Conservation (phyloP, 768 basidiomycete species). For the Sporobolomyces pararoseus region DNA sequence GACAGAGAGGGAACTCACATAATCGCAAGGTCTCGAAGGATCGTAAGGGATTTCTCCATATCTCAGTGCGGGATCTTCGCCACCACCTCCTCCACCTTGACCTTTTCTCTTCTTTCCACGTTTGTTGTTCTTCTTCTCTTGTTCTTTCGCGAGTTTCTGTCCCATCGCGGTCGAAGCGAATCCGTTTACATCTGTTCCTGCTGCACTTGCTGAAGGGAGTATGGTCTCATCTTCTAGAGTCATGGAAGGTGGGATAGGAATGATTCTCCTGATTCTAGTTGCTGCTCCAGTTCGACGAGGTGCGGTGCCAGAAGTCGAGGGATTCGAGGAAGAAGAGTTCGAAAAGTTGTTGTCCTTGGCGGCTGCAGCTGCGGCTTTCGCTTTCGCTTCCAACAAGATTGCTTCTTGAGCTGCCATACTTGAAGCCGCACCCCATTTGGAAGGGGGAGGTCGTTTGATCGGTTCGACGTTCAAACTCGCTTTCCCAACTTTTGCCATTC, state of each 20-base stretch:
- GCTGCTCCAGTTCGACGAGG: not conserved
- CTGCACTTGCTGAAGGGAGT: not conserved
- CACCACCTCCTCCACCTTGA: not conserved
- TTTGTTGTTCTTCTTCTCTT: conserved; percentile 15
- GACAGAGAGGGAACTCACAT: conserved; percentile 19
- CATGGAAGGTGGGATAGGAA: conserved; percentile 29
- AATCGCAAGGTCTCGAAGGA: conserved; percentile 39
- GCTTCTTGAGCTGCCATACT: not conserved
- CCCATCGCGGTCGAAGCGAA: conserved; percentile 25
- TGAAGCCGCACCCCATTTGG: conserved; percentile 25
- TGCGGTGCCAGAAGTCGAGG: no score
- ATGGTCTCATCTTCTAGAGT: conserved; percentile 29
- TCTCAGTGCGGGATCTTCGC: conserved; percentile 34
- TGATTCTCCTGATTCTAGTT: conserved; percentile 2
- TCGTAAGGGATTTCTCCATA: conserved; percentile 36
- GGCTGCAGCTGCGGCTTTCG: not conserved
- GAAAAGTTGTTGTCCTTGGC: not conserved
- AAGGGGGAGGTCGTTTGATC: conserved; percentile 11
- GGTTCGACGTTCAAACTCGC: conserved; percentile 21
- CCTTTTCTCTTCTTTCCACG: conserved; percentile 30
- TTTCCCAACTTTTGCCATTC: conserved; percentile 15
- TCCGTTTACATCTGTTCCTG: conserved; percentile 34
- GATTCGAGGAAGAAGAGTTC: not conserved
- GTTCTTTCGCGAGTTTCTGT: conserved; percentile 23
- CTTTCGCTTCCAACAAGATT: conserved; percentile 10